Evolutionary conservation across 176 grass and related monocot genomes (phyloP), one percentile per base, ranked within the genome.

Genomic region (Puccinellia tenuiflora): DNA sequence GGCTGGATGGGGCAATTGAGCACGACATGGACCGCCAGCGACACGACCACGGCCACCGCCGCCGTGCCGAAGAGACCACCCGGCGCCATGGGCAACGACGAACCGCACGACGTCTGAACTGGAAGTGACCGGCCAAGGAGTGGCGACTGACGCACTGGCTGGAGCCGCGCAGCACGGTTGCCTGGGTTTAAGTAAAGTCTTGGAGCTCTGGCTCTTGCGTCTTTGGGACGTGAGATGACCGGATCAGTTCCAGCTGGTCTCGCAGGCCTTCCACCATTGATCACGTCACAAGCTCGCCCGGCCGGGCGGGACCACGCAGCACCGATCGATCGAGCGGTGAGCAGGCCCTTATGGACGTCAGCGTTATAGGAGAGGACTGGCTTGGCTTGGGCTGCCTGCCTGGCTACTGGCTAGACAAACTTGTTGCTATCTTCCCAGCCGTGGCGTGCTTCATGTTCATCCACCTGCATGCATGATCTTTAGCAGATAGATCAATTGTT

Each of bases 1-100:
- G 92, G 90, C 15, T 91, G 75, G 42, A 97, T 83, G 29, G 92
- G 94, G 76, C 82, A 89, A 21, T 85, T 52, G 26, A 97, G 43
- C 37, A 63, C 68, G 1, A 92, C 80, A 51, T 97, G 90, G 31
- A 80, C 53, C 18, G 69, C 74, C 2, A 94, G 48, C 17, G 76
- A 74, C 8, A 80, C 45, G 29, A 66, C 48, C 30, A 35, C 46
- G 39, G 78, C 90, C 2, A 88, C 57, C 40, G 69, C 86, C 25
- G 85, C 86, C 15, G 61, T 69, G 22, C 75, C 12, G 70, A 86
- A 16, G 8, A 68, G 5, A 9, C 60, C 35, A 6, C 52, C 43
- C 10, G 28, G 60, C 81, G 66, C 87, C 57, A 85, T 85, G 79
- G 3, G 37, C 61, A 30, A 48, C 14, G 0, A 34, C 33, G 33